A percentile compares a stretch with the other conserved stretches of the same genome.
phyloP scores from a whole-genome alignment of 1,139 yeast species.

The Saccharomycopsis crataegensis region DNA sequence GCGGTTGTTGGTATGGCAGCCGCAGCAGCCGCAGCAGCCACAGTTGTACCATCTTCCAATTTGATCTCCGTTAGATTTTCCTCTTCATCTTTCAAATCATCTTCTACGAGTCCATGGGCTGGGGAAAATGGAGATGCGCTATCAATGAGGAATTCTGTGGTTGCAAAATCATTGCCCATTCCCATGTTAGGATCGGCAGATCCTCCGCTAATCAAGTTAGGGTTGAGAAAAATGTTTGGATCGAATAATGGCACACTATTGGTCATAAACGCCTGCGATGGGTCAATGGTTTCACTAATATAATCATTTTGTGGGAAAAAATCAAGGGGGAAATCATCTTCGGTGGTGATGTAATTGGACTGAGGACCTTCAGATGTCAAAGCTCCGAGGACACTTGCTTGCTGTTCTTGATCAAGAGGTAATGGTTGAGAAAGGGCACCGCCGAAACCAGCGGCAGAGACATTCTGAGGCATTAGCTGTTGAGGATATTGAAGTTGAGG shows the following conservation, averaged over 20 bases:
- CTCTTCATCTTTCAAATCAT: background rate
- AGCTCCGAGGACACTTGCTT: background rate
- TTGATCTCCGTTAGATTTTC: background rate
- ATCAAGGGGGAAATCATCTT: constrained; percentile 65
- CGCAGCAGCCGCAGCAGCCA: background rate
- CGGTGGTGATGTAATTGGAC: constrained; percentile 25
- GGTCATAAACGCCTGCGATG: constrained; percentile 10
- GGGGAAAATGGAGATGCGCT: constrained; percentile 18
- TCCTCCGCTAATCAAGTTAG: constrained; percentile 7
- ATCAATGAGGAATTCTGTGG: constrained; percentile 15
- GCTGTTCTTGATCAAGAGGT: background rate
- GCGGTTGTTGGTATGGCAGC: too few relatives aligned
- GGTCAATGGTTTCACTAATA: constrained; percentile 17
- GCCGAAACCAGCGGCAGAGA: background rate
- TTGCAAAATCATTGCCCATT: background rate
- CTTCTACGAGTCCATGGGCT: background rate
- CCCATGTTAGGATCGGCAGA: background rate
- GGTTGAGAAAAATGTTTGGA: constrained; percentile 18
- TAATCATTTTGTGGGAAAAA: constrained; percentile 38
- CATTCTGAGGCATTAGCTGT: background rate
- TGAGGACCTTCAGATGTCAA: background rate
- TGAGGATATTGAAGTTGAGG: background rate
- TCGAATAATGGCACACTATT: constrained; percentile 16
- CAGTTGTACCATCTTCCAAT: background rate
- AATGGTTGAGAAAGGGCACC: background rate